A percentile compares a stretch with the other conserved stretches of the same genome.
Conservation (phyloP, 1,284 basidiomycete species). For the Microbotryum intermedium region DNA sequence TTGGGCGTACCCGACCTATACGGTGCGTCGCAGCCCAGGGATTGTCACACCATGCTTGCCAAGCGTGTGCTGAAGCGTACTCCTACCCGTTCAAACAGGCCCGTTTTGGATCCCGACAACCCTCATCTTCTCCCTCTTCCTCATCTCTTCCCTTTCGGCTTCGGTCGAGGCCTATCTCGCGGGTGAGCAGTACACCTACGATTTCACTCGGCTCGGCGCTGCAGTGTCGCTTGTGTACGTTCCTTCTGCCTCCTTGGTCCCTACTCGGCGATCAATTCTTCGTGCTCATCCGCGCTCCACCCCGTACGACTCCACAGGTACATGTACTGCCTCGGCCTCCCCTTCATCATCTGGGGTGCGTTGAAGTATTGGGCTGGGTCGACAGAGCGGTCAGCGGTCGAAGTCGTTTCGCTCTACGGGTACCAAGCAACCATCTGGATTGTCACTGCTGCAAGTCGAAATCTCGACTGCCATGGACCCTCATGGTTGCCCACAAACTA, state of each 20-base stretch:
- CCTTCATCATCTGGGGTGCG: conserved; percentile 66
- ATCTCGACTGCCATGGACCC: neutral
- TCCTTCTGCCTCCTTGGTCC: neutral
- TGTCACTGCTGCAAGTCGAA: conserved; percentile 47
- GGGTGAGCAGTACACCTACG: conserved; percentile 56
- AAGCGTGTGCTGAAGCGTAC: neutral
- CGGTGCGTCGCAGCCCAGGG: too few relatives aligned
- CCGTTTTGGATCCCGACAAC: conserved; percentile 95
- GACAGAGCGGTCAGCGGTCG: conserved; percentile 72
- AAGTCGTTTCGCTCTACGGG: conserved; percentile 49
- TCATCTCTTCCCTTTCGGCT: conserved; percentile 78
- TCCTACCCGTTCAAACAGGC: conserved; percentile 43
- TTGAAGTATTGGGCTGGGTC: conserved; percentile 69
- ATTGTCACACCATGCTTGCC: neutral
- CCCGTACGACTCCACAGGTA: conserved; percentile 63
- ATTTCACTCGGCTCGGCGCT: conserved; percentile 72
- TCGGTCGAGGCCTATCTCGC: conserved; percentile 74
- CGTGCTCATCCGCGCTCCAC: conserved; percentile 42
- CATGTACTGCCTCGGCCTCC: conserved; percentile 69
- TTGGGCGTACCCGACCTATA: conserved; percentile 46
- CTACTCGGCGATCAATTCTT: too few relatives aligned
- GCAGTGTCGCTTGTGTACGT: conserved; percentile 60
- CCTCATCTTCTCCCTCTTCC: conserved; percentile 78
- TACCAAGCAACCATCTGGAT: conserved; percentile 50
- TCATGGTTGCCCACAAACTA: neutral